Base-by-base conservation (phyloP, 169 alveolate genomes). In the Babesia caballi region DNA sequence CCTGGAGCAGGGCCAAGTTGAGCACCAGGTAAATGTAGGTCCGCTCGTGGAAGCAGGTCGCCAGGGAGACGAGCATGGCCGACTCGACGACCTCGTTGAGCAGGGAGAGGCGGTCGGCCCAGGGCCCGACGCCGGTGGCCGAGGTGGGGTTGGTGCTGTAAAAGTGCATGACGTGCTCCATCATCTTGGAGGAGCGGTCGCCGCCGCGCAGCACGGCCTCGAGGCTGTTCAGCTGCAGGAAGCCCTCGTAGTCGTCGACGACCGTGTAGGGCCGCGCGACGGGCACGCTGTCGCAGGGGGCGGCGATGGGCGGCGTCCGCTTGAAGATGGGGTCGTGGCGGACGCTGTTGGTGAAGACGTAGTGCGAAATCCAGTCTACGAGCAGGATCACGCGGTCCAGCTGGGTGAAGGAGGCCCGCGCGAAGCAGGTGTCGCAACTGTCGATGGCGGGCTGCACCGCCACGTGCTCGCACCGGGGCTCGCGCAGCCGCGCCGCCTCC, bases 341-440 rank as follows among this genome's bases (percentile, higher is more conserved):
- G 44, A 38, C 14, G 15, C 44, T 11, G 15, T 17, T 17, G 11
- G 85, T 75, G 57, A 75, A 75, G 21, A 75, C 19, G 40, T 35
- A 58, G 40, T 75, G 85, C 17, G 78, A 25, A n/a, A 75, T n/a
- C 85, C 70, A 67, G 35, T 75, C 76, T 3, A 65, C 35, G 56
- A 66, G 44, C 47, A 35, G 9, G 25, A 66, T 5, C 68, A 75
- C 40, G 56, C 72, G 77, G 35, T 59, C 73, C 0, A 75, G 15
- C 12, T 65, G 85, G 46, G 56, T 27, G 56, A 75, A 75, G 0
- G 47, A 40, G 41, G 33, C n/a, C 14, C n/a, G 14, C n/a, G 44
- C 14, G 44, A 17, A 38, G 15, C 44, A 38, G 38, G 19, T 32
- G 30, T 52, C 28, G 42, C 78, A 67, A 4, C 12, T 54, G 3